Conservation (phyloP, 2,329 filamentous ascomycete species). For the Aspergillus flavus region DNA sequence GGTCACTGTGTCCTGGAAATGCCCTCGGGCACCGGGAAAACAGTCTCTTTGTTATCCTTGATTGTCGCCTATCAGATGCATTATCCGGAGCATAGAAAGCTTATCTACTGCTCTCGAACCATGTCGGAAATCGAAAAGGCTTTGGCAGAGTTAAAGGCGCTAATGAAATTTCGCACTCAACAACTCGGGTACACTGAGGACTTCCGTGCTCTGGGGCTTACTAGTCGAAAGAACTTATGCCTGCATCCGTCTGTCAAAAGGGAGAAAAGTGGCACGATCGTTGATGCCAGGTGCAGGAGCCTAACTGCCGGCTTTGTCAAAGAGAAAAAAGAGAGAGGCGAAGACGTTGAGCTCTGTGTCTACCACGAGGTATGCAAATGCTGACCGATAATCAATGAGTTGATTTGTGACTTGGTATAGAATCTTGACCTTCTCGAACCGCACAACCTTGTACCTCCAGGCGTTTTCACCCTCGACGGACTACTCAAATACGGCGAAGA, state of each 20-base stretch:
- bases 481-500: conserved; percentile 88
- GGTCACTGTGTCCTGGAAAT: conserved; percentile 98
- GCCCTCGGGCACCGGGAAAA: conserved; percentile 98
- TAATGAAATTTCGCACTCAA: conserved; percentile 93
- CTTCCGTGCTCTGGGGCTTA: conserved; percentile 87
- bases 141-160: conserved; percentile 80
- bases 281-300: conserved; percentile 94
- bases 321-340: conserved; percentile 93
- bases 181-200: conserved; percentile 91
- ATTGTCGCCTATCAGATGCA: conserved; percentile 97
- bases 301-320: conserved; percentile 96
- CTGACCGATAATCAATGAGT: neutral
- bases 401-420: conserved; percentile 45
- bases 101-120: conserved; percentile 98
- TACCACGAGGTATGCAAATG: conserved; percentile 77
- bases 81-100: conserved; percentile 88
- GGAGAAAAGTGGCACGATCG: conserved; percentile 91
- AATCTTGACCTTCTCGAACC: conserved; percentile 94
- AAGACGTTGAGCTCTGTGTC: conserved; percentile 90
- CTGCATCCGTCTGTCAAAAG: conserved; percentile 93
- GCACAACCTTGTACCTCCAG: conserved; percentile 90
- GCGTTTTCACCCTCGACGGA: conserved; percentile 92
- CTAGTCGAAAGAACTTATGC: conserved; percentile 95
- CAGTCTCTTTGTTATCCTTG: conserved; percentile 88
- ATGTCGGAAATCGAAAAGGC: conserved; percentile 99